Conservation (phyloP, 2,329 filamentous ascomycete species). For the Talaromyces verruculosus region DNA sequence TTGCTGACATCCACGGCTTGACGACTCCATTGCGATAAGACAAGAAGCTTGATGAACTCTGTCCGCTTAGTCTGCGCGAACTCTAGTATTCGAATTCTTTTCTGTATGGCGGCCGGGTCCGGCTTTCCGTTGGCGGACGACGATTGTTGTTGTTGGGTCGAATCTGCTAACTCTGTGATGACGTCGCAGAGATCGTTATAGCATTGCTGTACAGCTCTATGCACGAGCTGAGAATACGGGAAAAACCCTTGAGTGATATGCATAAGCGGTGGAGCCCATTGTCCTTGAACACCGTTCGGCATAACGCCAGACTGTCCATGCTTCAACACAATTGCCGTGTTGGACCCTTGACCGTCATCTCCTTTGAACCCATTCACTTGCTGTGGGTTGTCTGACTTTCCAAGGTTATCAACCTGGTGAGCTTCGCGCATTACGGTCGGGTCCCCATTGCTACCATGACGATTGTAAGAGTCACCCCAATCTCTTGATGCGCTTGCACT, state of each 20-base stretch:
- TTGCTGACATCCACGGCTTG: slow-evolving; percentile 76
- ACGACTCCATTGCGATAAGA: slow-evolving; percentile 86
- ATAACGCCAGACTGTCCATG: slow-evolving; percentile 4
- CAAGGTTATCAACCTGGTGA: slow-evolving; percentile 24
- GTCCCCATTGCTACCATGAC: slow-evolving; percentile 30
- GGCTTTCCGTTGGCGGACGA: slow-evolving; percentile 31
- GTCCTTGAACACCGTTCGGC: slow-evolving; percentile 16
- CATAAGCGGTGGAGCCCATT: slow-evolving; percentile 53
- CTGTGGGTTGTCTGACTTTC: slow-evolving; percentile 28
- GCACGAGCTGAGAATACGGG: slow-evolving; percentile 71
- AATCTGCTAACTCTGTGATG: slow-evolving; percentile 67
- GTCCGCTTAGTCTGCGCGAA: slow-evolving; percentile 78
- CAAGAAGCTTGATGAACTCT: slow-evolving; percentile 89
- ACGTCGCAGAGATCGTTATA: slow-evolving; percentile 74
- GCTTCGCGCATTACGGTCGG: slow-evolving; percentile 22
- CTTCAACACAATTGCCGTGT: slow-evolving; percentile 5
- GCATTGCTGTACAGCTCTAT: slow-evolving; percentile 76
- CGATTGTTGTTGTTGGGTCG: slow-evolving; percentile 42
- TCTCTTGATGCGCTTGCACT: slow-evolving; percentile 31
- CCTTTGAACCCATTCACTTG: slow-evolving; percentile 31
- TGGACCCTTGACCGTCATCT: background rate
- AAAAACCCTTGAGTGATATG: slow-evolving; percentile 78
- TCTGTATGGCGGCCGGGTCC: slow-evolving; percentile 63
- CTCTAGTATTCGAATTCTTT: slow-evolving; percentile 72
- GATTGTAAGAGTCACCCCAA: slow-evolving; percentile 27